Conservation (phyloP, 73 alveolate species). For the Paramecium caudatum region DNA sequence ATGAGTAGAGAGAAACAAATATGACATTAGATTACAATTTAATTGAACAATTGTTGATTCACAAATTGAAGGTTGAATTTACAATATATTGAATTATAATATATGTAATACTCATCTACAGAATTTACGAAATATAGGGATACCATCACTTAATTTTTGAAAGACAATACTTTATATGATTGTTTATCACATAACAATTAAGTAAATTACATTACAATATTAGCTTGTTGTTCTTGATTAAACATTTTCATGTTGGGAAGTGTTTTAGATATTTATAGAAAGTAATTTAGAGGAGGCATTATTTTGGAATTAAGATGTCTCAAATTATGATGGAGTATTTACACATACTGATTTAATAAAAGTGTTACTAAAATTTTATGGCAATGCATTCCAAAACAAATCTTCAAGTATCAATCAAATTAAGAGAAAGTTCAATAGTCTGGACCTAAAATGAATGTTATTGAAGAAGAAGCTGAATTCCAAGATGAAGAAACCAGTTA, state of each 20-base stretch:
- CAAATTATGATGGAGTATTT: slow-evolving; percentile 59
- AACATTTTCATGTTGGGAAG: slow-evolving; percentile 57
- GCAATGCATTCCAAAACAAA: neutral
- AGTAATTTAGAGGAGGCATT: slow-evolving; percentile 10
- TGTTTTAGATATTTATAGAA: slow-evolving; percentile 44
- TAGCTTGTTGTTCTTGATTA: slow-evolving; percentile 46
- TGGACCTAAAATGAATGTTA: slow-evolving; percentile 17
- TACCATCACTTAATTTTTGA: slow-evolving; percentile 35
- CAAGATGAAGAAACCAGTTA: neutral
- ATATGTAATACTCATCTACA: neutral
- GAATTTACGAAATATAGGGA: slow-evolving; percentile 50
- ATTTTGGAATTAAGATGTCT: slow-evolving; percentile 53
- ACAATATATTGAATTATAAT: neutral
- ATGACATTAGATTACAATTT: neutral
- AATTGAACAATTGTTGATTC: neutral
- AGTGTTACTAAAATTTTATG: neutral
- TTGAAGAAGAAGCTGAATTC: slow-evolving; percentile 28
- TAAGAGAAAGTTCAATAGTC: neutral
- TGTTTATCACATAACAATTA: slow-evolving; percentile 52
- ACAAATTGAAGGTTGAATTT: neutral
- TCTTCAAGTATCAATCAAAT: neutral
- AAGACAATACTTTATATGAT: slow-evolving; percentile 60
- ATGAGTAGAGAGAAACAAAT: neutral
- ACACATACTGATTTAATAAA: slow-evolving; percentile 56
- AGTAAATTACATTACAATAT: neutral